Percentiles rank a stretch among this genome's conserved stretches.
Conservation (phyloP, 176 grass and related monocot genomes). For the Thinopyrum elongatum region DNA sequence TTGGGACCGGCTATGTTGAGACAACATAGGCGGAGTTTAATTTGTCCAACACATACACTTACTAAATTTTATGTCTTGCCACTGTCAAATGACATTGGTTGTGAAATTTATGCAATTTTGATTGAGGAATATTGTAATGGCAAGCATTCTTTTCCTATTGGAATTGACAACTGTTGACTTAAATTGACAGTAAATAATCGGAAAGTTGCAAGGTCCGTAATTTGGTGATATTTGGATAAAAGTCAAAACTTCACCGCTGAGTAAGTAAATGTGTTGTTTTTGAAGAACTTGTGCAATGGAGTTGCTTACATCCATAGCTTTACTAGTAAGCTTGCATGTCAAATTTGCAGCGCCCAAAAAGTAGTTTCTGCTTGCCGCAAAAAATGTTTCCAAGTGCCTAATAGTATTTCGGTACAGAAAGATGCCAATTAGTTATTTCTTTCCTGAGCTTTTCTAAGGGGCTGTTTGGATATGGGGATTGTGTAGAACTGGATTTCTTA, state of each 20-base stretch:
- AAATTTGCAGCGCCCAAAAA: neutral
- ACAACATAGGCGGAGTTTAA: neutral
- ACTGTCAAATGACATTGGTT: neutral
- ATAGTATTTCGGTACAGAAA: neutral
- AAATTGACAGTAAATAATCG: neutral
- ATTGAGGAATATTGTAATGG: neutral
- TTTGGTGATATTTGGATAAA: neutral
- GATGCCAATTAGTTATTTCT: neutral
- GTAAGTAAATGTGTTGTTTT: neutral
- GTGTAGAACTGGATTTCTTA: no score
- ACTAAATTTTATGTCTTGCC: neutral
- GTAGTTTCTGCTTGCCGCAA: neutral
- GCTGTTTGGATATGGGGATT: no score
- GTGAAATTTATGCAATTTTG: neutral
- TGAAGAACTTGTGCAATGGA: neutral
- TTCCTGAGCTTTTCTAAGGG: neutral
- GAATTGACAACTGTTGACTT: neutral
- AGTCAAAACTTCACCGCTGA: neutral
- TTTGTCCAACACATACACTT: neutral
- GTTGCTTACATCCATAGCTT: neutral
- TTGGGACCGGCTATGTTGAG: no score
- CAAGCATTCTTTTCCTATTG: neutral
- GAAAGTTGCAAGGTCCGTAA: neutral
- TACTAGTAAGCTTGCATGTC: neutral
- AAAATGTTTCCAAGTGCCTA: neutral